Percentiles rank a stretch among this genome's conserved stretches.
Evolutionary conservation across 163 green algal species (phyloP).

Genomic region (Trebouxia gelatinosa): DNA sequence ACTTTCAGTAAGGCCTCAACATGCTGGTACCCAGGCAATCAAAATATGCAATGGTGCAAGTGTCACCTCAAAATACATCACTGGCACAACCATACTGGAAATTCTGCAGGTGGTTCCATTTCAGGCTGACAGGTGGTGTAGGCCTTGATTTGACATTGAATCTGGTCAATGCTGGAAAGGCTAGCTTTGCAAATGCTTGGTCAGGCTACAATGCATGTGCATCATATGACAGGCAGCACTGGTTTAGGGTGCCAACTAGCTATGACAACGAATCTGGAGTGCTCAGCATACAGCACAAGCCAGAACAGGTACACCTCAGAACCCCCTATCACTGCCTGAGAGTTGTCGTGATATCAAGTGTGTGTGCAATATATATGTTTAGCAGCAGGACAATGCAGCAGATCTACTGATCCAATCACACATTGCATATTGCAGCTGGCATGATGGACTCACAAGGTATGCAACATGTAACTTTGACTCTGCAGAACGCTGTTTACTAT

Average conservation of each 20-base stretch:
- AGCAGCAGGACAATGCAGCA: no score
- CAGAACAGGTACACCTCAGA: slow-evolving; percentile 36
- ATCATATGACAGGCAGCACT: slow-evolving; percentile 66
- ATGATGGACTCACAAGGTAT: no score
- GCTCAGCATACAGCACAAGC: slow-evolving; percentile 61
- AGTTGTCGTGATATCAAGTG: no score
- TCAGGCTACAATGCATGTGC: slow-evolving; percentile 65
- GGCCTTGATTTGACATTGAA: slow-evolving; percentile 46
- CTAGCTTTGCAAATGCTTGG: slow-evolving; percentile 61
- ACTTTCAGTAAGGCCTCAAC: slow-evolving; percentile 60
- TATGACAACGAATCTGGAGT: slow-evolving; percentile 61
- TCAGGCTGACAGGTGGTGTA: slow-evolving; percentile 53
- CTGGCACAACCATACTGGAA: no score
- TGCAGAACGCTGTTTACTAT: slow-evolving; percentile 61
- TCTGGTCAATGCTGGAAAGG: slow-evolving; percentile 71
- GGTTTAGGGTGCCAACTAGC: slow-evolving; percentile 63
- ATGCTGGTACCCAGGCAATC: background rate
- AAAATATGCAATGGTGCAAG: background rate
- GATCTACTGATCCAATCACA: no score
- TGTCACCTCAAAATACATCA: no score
- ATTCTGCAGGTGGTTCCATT: slow-evolving; percentile 74
- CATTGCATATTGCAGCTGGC: no score
- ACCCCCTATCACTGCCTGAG: no score
- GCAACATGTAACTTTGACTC: no score
- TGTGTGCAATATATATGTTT: no score